Base-by-base conservation (phyloP, 2,329 filamentous ascomycete genomes). In the Ambrosiella beaveri region DNA sequence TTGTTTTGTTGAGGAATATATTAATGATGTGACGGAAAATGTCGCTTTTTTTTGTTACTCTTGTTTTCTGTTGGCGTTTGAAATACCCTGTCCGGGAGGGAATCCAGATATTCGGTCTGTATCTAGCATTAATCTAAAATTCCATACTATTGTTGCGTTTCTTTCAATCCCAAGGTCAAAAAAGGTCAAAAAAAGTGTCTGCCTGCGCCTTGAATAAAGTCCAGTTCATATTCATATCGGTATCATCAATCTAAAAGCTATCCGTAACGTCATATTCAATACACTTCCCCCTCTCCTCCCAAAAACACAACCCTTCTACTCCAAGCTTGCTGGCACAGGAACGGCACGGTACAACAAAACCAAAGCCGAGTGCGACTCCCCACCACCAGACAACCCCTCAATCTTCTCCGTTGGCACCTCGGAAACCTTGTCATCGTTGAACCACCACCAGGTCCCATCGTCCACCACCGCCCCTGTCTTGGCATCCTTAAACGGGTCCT, bases 381-480 rank as follows among this genome's bases (percentile, higher is more conserved):
- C 91, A 66, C 94, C 93, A 60, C 93, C 94, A 55, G 89, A 80
- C 56, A 98, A 77, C 2, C 84, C 85, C 68, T 91, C 86, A 63
- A 98, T 94, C 75, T 95, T 93, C 65, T 97, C 91, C 35, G 81
- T 75, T 13, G 88, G 82, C 36, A 98, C 93, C 73, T 98, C 93
- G 12, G 85, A 82, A 39, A 98, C 93, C 74, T 89, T 94, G 68
- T 98, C 91, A 66, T 98, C 93, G 70, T 98, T 97, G 78, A 98
- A 98, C 91, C 93, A 98, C 91, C 93, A 98, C 93, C 93, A 98
- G 66, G 89, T 95, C 64, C 87, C 89, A 67, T 95, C 88, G 67
- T 95, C 88, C 66, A 86, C 82, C 65, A 81, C 75, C 74, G 88
- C 87, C 63, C 87, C 88, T 17, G 84, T 87, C 66, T 82, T 81